Evolutionary conservation across 306 rosid genomes (phyloP).

Genomic region (Cercis canadensis): DNA sequence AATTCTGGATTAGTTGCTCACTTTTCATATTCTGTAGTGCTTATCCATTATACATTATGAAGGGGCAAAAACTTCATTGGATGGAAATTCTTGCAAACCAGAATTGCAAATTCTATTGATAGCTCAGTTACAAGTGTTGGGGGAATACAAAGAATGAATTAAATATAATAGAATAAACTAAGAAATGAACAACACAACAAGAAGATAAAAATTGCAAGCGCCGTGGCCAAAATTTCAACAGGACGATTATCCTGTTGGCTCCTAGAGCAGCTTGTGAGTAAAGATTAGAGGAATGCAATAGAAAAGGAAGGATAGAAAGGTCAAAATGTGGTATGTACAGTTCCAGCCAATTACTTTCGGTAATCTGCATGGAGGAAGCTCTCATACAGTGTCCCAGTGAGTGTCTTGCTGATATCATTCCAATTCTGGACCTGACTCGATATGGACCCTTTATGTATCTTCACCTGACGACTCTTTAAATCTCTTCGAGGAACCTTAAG

Average conservation of each 20-base stretch:
- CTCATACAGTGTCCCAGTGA: slow-evolving; percentile 71
- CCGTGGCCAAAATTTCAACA: slow-evolving; percentile 56
- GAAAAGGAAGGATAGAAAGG: slow-evolving; percentile 14
- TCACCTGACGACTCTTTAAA: slow-evolving; percentile 90
- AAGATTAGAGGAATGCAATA: slow-evolving; percentile 33
- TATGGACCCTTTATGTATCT: slow-evolving; percentile 84
- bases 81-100: slow-evolving; percentile 14
- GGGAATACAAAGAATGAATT: slow-evolving; percentile 62
- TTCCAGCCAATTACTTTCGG: slow-evolving; percentile 47
- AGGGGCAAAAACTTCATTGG: background rate
- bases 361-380: slow-evolving; percentile 63
- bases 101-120: slow-evolving; percentile 44
- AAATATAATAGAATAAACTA: slow-evolving; percentile 50
- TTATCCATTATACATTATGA: background rate
- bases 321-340: slow-evolving; percentile 54
- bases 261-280: slow-evolving; percentile 26
- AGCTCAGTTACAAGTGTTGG: slow-evolving; percentile 38
- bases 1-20: too few species aligned
- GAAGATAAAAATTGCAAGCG: slow-evolving; percentile 36
- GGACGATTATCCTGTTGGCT: slow-evolving; percentile 53
- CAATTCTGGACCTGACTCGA: slow-evolving; percentile 71
- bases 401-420: slow-evolving; percentile 64
- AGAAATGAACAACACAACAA: slow-evolving; percentile 3
- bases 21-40: background rate
- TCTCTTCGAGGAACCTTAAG: slow-evolving; percentile 75